Conservation (phyloP, 2,329 filamentous ascomycete species). For the Ceratocystiopsis sp. region DNA sequence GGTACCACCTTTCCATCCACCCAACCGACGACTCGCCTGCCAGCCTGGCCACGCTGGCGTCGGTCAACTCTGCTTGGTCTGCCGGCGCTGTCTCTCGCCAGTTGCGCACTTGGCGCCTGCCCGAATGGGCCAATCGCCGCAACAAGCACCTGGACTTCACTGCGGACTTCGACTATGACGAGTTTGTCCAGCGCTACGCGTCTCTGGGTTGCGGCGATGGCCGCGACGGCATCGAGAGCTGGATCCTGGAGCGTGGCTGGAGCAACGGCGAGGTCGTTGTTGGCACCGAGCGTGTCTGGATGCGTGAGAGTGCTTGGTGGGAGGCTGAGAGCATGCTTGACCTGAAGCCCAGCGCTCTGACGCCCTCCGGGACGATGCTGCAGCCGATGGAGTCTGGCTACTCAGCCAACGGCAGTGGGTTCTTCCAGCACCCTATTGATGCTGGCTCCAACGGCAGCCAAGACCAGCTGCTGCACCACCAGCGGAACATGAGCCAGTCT, state of each 20-base stretch:
- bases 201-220: slow-evolving; percentile 77
- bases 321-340: slow-evolving; percentile 95
- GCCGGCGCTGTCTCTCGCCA: slow-evolving; percentile 85
- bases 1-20: slow-evolving; percentile 87
- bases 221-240: slow-evolving; percentile 81
- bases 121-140: slow-evolving; percentile 90
- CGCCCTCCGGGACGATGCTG: slow-evolving; percentile 13
- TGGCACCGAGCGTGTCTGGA: slow-evolving; percentile 85
- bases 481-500: slow-evolving; percentile 39
- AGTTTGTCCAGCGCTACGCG: slow-evolving; percentile 73
- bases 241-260: slow-evolving; percentile 90
- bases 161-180: slow-evolving; percentile 85
- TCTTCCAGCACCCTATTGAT: slow-evolving; percentile 48
- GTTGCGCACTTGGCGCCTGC: slow-evolving; percentile 78
- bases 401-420: slow-evolving; percentile 47
- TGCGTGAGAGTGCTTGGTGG: slow-evolving; percentile 91
- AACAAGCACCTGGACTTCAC: slow-evolving; percentile 90
- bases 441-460: slow-evolving; percentile 48
- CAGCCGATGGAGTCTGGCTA: slow-evolving; percentile 54
- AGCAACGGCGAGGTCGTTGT: slow-evolving; percentile 93
- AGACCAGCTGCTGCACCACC: slow-evolving; percentile 55
- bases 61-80: slow-evolving; percentile 75
- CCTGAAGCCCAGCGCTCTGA: slow-evolving; percentile 45
- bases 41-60: slow-evolving; percentile 52
- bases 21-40: slow-evolving; percentile 76